Conservation (phyloP, 2,329 filamentous ascomycete genomes). For the Phyllosticta citribraziliensis region DNA sequence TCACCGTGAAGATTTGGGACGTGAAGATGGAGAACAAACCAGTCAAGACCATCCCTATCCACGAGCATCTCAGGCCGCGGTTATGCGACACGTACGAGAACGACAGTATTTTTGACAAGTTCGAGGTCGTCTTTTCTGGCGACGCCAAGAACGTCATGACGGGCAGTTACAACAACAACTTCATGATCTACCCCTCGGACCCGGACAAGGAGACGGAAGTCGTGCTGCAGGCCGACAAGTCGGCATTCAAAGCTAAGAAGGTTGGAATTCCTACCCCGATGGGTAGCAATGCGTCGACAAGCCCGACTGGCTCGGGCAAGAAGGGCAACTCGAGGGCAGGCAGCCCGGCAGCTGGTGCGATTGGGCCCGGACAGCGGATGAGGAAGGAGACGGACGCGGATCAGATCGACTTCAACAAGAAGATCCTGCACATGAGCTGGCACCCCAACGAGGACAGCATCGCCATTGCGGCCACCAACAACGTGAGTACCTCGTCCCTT, state of each 20-base stretch:
- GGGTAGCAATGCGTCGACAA: conserved; percentile 56
- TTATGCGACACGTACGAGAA: conserved; percentile 99
- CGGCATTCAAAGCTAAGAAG: conserved; percentile 99
- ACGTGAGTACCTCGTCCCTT: conserved; percentile 57
- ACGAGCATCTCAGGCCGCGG: conserved; percentile 87
- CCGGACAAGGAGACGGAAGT: conserved; percentile 95
- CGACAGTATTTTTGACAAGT: conserved; percentile 99
- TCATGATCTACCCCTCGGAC: conserved; percentile 99
- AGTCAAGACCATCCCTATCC: conserved; percentile 96
- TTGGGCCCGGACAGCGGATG: conserved; percentile 83
- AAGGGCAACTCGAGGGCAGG: conserved; percentile 80
- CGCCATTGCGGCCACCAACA: conserved; percentile 97
- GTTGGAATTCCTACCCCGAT: conserved; percentile 96
- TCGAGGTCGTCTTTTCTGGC: conserved; percentile 97
- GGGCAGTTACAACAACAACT: conserved; percentile 99
- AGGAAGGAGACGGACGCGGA: conserved; percentile 98
- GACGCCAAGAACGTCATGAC: conserved; percentile 99
- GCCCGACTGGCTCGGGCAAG: conserved; percentile 68
- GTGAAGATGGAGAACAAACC: conserved; percentile 98
- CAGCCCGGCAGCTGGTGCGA: conserved; percentile 64
- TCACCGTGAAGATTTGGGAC: conserved; percentile 99
- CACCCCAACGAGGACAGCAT: conserved; percentile 99
- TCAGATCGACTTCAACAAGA: conserved; percentile 99
- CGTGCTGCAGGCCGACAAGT: conserved; percentile 95
- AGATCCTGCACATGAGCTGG: conserved; percentile 99